Conservation (phyloP, 768 basidiomycete genomes). For the Cyathus striatus region DNA sequence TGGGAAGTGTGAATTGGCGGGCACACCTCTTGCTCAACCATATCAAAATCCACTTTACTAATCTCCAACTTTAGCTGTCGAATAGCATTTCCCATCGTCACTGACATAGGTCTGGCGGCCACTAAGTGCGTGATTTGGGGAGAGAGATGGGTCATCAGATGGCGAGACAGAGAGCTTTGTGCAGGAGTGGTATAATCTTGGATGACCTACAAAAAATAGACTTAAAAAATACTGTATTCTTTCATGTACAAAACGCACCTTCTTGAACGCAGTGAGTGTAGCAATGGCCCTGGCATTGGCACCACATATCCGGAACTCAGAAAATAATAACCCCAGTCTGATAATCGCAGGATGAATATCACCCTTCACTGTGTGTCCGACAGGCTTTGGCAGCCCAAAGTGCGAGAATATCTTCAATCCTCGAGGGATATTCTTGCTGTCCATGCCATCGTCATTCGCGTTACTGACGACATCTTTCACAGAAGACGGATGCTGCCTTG, state of each 20-base stretch:
- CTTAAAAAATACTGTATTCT: conserved; percentile 8
- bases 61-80: conserved; percentile 95
- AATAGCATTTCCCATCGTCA: conserved; percentile 93
- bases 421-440: conserved; percentile 41
- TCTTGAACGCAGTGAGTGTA: conserved; percentile 86
- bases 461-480: conserved; percentile 20
- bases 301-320: conserved; percentile 88
- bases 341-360: conserved; percentile 90
- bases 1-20: conserved; percentile 1
- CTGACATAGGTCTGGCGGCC: conserved; percentile 83
- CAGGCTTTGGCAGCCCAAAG: conserved; percentile 69
- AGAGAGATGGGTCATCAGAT: conserved; percentile 88
- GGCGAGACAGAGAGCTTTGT: conserved; percentile 82
- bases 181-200: conserved; percentile 86
- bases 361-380: conserved; percentile 56
- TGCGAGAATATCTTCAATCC: conserved; percentile 84
- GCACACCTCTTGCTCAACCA: conserved; percentile 88
- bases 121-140: conserved; percentile 92
- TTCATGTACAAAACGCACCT: conserved; percentile 62
- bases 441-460: conserved; percentile 24
- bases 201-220: conserved; percentile 58
- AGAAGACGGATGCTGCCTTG: conserved; percentile 14
- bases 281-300: conserved; percentile 96
- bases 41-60: conserved; percentile 85
- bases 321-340: conserved; percentile 83